Evolutionary conservation across 2,329 filamentous ascomycete genomes (phyloP).

Genomic region (Calonectria pseudoreteaudii): DNA sequence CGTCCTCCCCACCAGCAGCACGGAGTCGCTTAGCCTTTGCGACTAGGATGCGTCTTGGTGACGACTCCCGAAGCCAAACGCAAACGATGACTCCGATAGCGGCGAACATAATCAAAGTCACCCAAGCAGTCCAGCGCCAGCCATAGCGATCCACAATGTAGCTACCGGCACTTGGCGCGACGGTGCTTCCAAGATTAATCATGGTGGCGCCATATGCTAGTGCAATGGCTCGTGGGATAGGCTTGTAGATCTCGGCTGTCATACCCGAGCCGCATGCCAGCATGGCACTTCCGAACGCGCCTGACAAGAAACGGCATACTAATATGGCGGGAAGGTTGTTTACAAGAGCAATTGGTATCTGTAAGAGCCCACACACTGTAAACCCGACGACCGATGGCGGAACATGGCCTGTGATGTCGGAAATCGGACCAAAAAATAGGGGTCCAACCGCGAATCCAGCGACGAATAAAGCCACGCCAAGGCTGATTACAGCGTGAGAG

Average conservation of each 20-base stretch:
- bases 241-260: constrained; percentile 10
- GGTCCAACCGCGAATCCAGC: constrained; percentile 13
- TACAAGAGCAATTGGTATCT: not conserved
- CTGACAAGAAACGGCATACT: not conserved
- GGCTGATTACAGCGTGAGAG: not conserved
- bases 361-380: constrained; percentile 5
- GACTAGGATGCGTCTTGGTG: constrained; percentile 2
- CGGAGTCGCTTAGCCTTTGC: constrained; percentile 2
- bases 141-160: constrained; percentile 7
- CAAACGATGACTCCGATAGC: not conserved
- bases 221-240: not conserved
- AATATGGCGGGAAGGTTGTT: not conserved
- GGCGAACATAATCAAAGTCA: constrained; percentile 2
- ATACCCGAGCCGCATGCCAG: constrained; percentile 16
- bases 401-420: constrained; percentile 3
- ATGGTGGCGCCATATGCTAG: constrained; percentile 8
- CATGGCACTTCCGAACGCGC: constrained; percentile 11
- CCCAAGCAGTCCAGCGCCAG: constrained; percentile 13
- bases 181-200: constrained; percentile 14
- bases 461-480: constrained; percentile 10
- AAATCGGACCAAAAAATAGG: constrained; percentile 3
- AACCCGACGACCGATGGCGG: constrained; percentile 2
- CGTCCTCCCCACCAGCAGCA: not conserved
- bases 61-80: not conserved
- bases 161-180: not conserved